Conservation (phyloP, 306 rosid genomes). For the Dalbergia oliveri region DNA sequence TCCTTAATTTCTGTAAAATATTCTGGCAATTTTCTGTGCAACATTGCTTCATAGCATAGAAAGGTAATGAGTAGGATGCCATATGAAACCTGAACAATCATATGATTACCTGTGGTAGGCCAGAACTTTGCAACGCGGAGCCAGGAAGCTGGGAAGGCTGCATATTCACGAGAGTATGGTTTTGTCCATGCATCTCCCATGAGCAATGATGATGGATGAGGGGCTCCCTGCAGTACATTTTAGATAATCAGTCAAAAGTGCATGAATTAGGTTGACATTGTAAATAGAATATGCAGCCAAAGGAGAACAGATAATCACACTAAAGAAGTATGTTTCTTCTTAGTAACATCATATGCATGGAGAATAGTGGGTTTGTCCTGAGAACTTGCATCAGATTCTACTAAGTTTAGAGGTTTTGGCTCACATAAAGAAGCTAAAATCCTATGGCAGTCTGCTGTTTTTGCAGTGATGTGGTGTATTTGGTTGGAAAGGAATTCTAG, state of each 20-base stretch:
- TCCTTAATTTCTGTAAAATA: background rate
- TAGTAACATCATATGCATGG: too few relatives aligned
- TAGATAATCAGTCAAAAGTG: slow-evolving; percentile 41
- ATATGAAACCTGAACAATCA: slow-evolving; percentile 4
- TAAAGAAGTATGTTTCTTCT: background rate
- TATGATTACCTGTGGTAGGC: slow-evolving; percentile 82
- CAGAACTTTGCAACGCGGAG: slow-evolving; percentile 90
- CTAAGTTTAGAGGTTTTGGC: too few relatives aligned
- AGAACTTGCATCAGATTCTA: too few relatives aligned
- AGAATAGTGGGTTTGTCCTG: too few relatives aligned
- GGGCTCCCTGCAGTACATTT: slow-evolving; percentile 75
- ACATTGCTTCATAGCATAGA: background rate
- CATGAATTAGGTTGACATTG: slow-evolving; percentile 12
- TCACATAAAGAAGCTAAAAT: too few relatives aligned
- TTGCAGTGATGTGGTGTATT: too few relatives aligned
- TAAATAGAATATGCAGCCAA: slow-evolving; percentile 23
- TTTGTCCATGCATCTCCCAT: slow-evolving; percentile 98
- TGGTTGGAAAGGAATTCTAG: too few relatives aligned
- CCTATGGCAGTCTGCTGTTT: too few relatives aligned
- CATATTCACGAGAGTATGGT: slow-evolving; percentile 94
- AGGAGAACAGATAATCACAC: slow-evolving; percentile 5
- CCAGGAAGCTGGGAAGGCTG: slow-evolving; percentile 97
- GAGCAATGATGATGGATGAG: slow-evolving; percentile 97
- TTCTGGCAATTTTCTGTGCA: background rate
- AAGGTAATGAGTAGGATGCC: background rate